These are phyloP conservation scores for Perkinsus olseni DNA, from an alignment of 169 alveolate genomes.

Conservation along the genomic window DNA sequence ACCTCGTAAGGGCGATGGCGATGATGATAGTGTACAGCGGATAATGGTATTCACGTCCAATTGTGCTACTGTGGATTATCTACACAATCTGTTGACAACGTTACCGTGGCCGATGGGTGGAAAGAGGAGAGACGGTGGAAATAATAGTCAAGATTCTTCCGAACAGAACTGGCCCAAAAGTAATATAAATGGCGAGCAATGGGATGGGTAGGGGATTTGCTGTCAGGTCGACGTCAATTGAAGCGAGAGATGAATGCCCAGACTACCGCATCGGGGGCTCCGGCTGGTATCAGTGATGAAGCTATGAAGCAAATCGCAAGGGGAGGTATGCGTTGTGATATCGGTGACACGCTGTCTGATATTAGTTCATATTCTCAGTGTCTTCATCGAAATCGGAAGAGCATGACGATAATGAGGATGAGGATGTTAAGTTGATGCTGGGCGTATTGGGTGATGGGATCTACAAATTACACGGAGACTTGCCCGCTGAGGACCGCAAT, in stretches of 20 bases:
- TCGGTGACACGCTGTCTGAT: too few species aligned
- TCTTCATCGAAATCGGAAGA: not conserved
- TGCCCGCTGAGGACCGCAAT: conserved; percentile 43
- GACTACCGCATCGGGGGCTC: not conserved
- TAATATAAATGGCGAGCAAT: too few species aligned
- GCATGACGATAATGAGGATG: not conserved
- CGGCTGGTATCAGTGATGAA: not conserved
- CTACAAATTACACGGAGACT: conserved; percentile 47
- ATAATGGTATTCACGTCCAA: conserved; percentile 50
- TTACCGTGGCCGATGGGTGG: conserved; percentile 50
- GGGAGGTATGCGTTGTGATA: too few species aligned
- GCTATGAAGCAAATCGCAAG: not conserved
- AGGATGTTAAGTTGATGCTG: not conserved
- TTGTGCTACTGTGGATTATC: conserved; percentile 42
- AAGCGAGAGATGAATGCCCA: not conserved
- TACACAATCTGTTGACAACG: conserved; percentile 28
- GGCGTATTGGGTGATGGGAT: conserved; percentile 25
- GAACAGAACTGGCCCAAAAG: conserved; percentile 5
- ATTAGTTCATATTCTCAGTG: not conserved
- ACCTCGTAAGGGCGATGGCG: too few species aligned
- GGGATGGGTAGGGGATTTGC: too few species aligned
- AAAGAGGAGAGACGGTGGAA: conserved; percentile 21
- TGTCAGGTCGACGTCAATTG: conserved; percentile 8
- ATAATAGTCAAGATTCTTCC: conserved; percentile 6
- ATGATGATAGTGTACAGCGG: not conserved